Percentiles rank a stretch among this genome's conserved stretches.
Conservation (phyloP, 1,284 basidiomycete species). For the Trametes pubescens region DNA sequence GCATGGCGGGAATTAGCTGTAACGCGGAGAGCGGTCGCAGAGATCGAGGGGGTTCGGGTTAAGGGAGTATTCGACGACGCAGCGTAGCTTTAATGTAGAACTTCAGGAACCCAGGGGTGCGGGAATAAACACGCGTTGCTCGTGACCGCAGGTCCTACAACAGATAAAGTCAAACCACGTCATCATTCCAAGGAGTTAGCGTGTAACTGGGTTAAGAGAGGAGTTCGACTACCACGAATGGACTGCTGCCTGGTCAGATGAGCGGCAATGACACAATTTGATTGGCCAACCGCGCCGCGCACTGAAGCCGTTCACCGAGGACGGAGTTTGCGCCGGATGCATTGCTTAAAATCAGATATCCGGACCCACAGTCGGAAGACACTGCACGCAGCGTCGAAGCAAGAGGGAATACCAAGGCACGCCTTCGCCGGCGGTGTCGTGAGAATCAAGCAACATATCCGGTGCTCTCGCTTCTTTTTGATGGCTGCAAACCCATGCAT, state of each 20-base stretch:
- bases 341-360: background rate
- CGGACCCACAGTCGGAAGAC: background rate
- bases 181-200: background rate
- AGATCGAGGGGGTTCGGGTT: background rate
- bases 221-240: background rate
- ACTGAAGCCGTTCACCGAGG: background rate
- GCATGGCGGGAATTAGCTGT: conserved; percentile 3
- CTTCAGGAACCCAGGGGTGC: too few relatives aligned
- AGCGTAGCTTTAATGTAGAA: too few relatives aligned
- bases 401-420: background rate
- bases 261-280: background rate
- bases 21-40: too few relatives aligned
- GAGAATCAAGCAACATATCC: background rate
- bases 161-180: background rate
- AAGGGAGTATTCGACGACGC: background rate
- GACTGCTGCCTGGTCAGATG: background rate
- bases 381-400: background rate
- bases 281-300: background rate
- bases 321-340: background rate
- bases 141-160: too few relatives aligned
- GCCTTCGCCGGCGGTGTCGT: background rate
- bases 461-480: background rate
- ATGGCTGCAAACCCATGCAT: background rate
- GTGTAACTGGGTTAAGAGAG: background rate
- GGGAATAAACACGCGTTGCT: too few relatives aligned